A percentile compares a stretch with the other conserved stretches of the same genome.
These are phyloP conservation scores for Xenosphaeropsis pyriputrescens DNA, from an alignment of 2,329 filamentous ascomycete species.

Conservation along the genomic window DNA sequence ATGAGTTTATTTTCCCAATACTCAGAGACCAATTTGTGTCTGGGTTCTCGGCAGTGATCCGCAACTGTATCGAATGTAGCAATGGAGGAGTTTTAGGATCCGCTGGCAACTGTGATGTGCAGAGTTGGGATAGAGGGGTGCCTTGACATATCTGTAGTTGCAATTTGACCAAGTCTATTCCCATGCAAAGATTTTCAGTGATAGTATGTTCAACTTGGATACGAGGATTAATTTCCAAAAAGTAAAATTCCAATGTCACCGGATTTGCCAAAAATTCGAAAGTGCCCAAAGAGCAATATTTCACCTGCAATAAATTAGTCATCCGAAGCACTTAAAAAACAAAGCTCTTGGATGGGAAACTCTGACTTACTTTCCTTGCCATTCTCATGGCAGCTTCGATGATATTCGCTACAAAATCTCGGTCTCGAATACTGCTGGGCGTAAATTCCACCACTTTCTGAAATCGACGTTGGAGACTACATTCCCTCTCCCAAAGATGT, in stretches of 20 bases:
- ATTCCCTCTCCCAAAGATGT: slow-evolving; percentile 50
- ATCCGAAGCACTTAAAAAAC: not conserved
- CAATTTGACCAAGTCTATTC: slow-evolving; percentile 17
- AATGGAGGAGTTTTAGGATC: slow-evolving; percentile 17
- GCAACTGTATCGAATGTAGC: slow-evolving; percentile 25
- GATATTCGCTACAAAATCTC: slow-evolving; percentile 19
- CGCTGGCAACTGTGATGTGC: slow-evolving; percentile 15
- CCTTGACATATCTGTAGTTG: slow-evolving; percentile 22
- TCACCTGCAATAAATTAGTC: slow-evolving; percentile 19
- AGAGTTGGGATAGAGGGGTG: slow-evolving; percentile 15
- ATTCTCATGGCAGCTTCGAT: slow-evolving; percentile 33
- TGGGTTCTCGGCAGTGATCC: slow-evolving; percentile 26
- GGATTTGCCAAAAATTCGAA: slow-evolving; percentile 49
- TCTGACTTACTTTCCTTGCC: slow-evolving; percentile 26
- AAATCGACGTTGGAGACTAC: slow-evolving; percentile 50
- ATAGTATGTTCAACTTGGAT: slow-evolving; percentile 17
- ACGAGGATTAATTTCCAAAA: slow-evolving; percentile 15
- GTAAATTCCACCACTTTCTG: slow-evolving; percentile 61
- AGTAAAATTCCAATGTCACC: slow-evolving; percentile 24
- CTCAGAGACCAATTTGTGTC: slow-evolving; percentile 35
- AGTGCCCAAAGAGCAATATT: slow-evolving; percentile 44
- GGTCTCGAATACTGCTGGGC: slow-evolving; percentile 45
- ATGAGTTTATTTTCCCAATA: slow-evolving; percentile 40
- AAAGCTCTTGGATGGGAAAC: not conserved
- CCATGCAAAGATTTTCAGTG: slow-evolving; percentile 21